Evolutionary conservation across 345 rosid species (phyloP).

Genomic region (Excoecaria cochinchinensis): DNA sequence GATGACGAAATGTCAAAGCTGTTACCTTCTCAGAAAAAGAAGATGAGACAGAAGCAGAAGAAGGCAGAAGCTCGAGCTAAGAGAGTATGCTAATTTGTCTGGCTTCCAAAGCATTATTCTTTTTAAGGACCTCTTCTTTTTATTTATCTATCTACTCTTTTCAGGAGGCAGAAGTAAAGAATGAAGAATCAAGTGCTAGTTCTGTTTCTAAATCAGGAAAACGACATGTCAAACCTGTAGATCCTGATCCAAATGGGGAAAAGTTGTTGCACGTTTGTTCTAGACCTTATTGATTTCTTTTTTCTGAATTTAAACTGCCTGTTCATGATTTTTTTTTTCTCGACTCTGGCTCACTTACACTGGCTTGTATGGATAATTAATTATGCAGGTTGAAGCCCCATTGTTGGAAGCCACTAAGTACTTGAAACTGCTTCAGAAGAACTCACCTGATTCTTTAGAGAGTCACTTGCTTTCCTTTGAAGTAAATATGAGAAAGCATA

Average conservation of each 20-base stretch:
- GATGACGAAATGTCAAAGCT: constrained; percentile 76
- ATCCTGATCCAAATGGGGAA: constrained; percentile 93
- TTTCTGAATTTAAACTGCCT: background rate
- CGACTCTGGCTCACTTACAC: constrained; percentile 11
- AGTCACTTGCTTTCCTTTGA: constrained; percentile 96
- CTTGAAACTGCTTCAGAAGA: constrained; percentile 86
- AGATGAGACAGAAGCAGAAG: constrained; percentile 81
- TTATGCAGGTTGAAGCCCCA: constrained; percentile 80
- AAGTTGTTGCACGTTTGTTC: constrained; percentile 78
- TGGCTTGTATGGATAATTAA: constrained; percentile 15
- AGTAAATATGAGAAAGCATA: constrained; percentile 90
- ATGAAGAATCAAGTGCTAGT: constrained; percentile 68
- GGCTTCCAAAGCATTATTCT: constrained; percentile 11
- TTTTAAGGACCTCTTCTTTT: constrained; percentile 22
- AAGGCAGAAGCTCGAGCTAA: constrained; percentile 98
- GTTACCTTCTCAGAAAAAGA: constrained; percentile 90
- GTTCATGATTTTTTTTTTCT: background rate
- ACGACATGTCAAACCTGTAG: constrained; percentile 82
- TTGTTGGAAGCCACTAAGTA: constrained; percentile 88
- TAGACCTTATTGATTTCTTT: constrained; percentile 8
- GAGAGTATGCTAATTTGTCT: constrained; percentile 50
- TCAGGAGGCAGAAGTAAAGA: constrained; percentile 93
- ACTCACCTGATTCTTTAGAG: constrained; percentile 76
- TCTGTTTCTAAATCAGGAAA: constrained; percentile 82
- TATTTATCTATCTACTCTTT: constrained; percentile 11